Conservation (phyloP, 805 yeast species). For the Candida sphagnicola region DNA sequence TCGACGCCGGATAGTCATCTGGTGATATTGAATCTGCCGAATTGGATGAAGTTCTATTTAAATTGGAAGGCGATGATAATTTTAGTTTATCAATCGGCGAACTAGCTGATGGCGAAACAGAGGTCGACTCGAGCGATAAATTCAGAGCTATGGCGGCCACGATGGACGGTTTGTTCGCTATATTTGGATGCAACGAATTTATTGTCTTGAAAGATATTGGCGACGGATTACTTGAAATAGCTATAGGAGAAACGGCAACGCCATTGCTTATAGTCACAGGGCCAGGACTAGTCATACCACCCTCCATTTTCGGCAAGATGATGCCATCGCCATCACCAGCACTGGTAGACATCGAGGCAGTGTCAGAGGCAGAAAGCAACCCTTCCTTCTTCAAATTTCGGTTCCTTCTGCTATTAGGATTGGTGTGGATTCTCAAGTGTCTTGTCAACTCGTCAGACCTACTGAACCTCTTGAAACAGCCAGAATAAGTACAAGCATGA, state of each 20-base stretch:
- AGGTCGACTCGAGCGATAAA: not conserved
- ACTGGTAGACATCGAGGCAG: not conserved
- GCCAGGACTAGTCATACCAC: not conserved
- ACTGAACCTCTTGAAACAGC: slow-evolving; percentile 77
- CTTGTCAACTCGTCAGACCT: slow-evolving; percentile 84
- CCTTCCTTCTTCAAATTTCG: slow-evolving; percentile 28
- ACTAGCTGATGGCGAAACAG: not conserved
- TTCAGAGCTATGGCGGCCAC: not conserved
- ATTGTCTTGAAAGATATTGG: not conserved
- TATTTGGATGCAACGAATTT: not conserved
- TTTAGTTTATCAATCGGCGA: not conserved
- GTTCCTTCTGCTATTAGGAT: slow-evolving; percentile 63
- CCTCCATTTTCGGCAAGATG: not conserved
- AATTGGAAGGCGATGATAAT: not conserved
- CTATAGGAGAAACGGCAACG: no score
- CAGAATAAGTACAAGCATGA: slow-evolving; percentile 77
- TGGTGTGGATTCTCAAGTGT: slow-evolving; percentile 57
- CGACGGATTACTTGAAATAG: not conserved
- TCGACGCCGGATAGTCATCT: slow-evolving; percentile 10
- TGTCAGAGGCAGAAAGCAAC: not conserved
- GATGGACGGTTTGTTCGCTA: not conserved
- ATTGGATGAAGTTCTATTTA: slow-evolving; percentile 1
- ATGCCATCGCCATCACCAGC: not conserved
- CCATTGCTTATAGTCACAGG: not conserved
- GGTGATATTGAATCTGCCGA: slow-evolving; percentile 2